These are phyloP conservation scores for Citeromyces matritensis DNA, from an alignment of 805 yeast species.

Conservation along the genomic window DNA sequence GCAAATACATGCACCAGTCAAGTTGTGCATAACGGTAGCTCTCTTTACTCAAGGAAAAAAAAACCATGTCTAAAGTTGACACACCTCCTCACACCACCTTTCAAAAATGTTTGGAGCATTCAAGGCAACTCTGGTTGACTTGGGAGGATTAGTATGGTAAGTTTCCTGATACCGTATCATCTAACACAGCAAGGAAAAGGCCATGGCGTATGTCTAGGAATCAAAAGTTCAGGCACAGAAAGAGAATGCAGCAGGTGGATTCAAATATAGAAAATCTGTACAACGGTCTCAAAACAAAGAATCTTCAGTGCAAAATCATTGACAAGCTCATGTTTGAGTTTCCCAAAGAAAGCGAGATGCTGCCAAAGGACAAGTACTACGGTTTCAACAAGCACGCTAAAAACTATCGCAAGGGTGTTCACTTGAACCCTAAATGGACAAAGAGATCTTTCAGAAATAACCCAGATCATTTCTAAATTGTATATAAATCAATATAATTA, in stretches of 20 bases:
- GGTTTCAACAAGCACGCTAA: slow-evolving; percentile 62
- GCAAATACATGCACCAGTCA: too few species aligned
- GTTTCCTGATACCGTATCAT: slow-evolving; percentile 7
- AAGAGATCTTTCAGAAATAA: slow-evolving; percentile 66
- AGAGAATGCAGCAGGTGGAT: slow-evolving; percentile 74
- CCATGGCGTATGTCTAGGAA: slow-evolving; percentile 68
- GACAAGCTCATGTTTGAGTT: slow-evolving; percentile 25
- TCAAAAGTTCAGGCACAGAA: slow-evolving; percentile 77
- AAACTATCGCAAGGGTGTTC: slow-evolving; percentile 80
- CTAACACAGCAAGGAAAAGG: slow-evolving; percentile 30
- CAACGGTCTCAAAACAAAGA: slow-evolving; percentile 23
- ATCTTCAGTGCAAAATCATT: slow-evolving; percentile 16
- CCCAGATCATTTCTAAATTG: slow-evolving; percentile 49
- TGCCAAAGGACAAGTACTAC: slow-evolving; percentile 72
- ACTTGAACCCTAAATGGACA: slow-evolving; percentile 86
- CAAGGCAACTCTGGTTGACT: slow-evolving; percentile 33
- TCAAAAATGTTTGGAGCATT: slow-evolving; percentile 59
- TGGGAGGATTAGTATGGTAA: slow-evolving; percentile 69
- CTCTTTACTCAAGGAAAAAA: too few species aligned
- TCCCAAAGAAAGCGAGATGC: slow-evolving; percentile 77
- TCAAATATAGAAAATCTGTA: slow-evolving; percentile 52
- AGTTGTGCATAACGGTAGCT: too few species aligned
- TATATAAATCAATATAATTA: not conserved
- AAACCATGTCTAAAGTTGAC: too few species aligned
- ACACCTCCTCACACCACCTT: not conserved